Conservation (phyloP, 1,284 basidiomycete species). For the Papiliotrema fonsecae region DNA sequence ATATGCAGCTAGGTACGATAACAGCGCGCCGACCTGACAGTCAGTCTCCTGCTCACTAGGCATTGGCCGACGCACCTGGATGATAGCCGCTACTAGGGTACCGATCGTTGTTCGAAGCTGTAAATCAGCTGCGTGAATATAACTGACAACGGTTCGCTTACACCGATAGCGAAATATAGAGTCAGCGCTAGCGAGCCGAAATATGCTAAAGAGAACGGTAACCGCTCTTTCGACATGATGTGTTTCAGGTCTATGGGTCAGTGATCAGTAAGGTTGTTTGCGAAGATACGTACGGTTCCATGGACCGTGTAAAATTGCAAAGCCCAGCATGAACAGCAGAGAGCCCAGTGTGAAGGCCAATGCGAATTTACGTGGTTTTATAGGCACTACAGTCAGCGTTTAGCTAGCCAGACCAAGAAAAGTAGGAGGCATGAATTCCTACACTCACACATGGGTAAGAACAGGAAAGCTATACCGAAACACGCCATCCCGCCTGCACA, state of each 20-base stretch:
- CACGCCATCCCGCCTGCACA: conserved; percentile 85
- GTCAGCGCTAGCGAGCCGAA: conserved; percentile 74
- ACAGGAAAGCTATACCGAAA: conserved; percentile 92
- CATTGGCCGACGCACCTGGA: conserved; percentile 55
- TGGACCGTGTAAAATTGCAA: conserved; percentile 55
- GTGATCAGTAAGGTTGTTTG: background rate
- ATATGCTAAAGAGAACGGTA: conserved; percentile 83
- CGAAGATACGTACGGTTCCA: conserved; percentile 38
- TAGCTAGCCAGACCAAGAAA: no score
- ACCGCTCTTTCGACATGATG: conserved; percentile 72
- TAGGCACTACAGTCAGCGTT: conserved; percentile 60
- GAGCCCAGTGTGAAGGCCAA: conserved; percentile 65
- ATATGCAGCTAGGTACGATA: conserved; percentile 83
- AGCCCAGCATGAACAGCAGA: conserved; percentile 34
- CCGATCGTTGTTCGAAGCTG: conserved; percentile 77
- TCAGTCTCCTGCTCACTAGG: background rate
- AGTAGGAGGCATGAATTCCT: background rate
- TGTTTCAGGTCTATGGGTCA: conserved; percentile 68
- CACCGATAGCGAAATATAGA: conserved; percentile 80
- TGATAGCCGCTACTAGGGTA: conserved; percentile 69
- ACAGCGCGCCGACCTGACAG: conserved; percentile 65
- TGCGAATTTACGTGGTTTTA: conserved; percentile 84
- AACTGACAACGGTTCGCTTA: conserved; percentile 46
- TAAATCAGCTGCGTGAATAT: background rate
- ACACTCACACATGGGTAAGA: conserved; percentile 62